Evolutionary conservation across 2,329 filamentous ascomycete species (phyloP).

Genomic region (Colletotrichum truncatum): DNA sequence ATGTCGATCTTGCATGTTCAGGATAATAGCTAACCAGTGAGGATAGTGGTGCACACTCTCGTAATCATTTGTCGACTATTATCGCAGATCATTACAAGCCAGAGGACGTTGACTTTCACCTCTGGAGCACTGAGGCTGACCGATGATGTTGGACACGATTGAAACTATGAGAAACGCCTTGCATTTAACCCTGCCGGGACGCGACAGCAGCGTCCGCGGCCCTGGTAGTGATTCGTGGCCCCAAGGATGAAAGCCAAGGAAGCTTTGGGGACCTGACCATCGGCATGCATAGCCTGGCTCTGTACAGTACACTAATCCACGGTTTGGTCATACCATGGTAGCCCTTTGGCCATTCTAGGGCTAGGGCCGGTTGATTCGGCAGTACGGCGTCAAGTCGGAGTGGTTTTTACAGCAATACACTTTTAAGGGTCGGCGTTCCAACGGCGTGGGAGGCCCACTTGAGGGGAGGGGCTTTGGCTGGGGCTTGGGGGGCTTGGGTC

Average conservation of each 20-base stretch:
- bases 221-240: constrained; percentile 14
- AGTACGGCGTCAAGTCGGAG: constrained; percentile 14
- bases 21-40: constrained; percentile 5
- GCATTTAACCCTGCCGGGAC: constrained; percentile 19
- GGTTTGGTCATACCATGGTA: neutral
- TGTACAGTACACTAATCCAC: constrained; percentile 8
- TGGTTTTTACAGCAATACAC: neutral
- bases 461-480: neutral
- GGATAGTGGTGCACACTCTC: constrained; percentile 70
- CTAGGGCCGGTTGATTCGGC: constrained; percentile 13
- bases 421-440: constrained; percentile 21
- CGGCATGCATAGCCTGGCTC: constrained; percentile 14
- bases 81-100: constrained; percentile 80
- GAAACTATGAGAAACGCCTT: constrained; percentile 15
- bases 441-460: constrained; percentile 17
- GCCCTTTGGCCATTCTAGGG: constrained; percentile 7
- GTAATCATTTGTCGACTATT: constrained; percentile 77
- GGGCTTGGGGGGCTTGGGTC: neutral
- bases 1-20: constrained; percentile 13
- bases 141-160: constrained; percentile 32
- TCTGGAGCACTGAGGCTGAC: constrained; percentile 47
- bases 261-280: constrained; percentile 2
- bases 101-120: constrained; percentile 73
- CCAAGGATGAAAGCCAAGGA: constrained; percentile 3
- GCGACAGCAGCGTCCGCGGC: constrained; percentile 18